Percentiles rank a stretch among this genome's conserved stretches.
phyloP scores from a whole-genome alignment of 148 eudicot genomes.

The Rhododendron vialii region DNA sequence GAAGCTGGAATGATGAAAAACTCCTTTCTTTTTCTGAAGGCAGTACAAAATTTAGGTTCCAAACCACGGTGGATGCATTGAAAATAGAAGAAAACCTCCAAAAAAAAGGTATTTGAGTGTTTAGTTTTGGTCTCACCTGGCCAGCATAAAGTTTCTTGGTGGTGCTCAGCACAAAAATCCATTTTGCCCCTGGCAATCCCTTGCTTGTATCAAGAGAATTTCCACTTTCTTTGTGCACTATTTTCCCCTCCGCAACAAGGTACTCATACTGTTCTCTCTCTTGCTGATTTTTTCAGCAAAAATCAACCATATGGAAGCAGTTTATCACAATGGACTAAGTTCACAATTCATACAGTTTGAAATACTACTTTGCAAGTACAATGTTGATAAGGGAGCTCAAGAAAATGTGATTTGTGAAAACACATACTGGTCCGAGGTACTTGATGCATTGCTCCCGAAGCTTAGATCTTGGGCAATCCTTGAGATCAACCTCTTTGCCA shows the following conservation, averaged over 20 bases:
- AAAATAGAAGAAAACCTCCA: not conserved
- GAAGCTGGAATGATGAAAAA: constrained; percentile 93
- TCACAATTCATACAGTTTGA: not conserved
- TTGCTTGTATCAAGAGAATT: constrained; percentile 49
- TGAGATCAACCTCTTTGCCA: constrained; percentile 74
- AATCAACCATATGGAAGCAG: not conserved
- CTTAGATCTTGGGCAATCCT: constrained; percentile 66
- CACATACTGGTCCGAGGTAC: constrained; percentile 95
- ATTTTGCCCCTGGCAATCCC: constrained; percentile 42
- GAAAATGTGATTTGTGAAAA: not conserved
- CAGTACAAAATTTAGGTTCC: constrained; percentile 7
- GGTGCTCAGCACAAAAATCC: constrained; percentile 95
- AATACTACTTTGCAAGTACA: not conserved
- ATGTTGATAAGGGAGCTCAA: not conserved
- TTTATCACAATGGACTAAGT: not conserved
- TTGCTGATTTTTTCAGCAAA: constrained; percentile 39
- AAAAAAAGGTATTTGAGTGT: not conserved
- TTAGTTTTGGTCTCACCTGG: constrained; percentile 40
- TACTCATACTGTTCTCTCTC: constrained; percentile 79
- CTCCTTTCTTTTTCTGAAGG: constrained; percentile 80
- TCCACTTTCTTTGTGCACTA: constrained; percentile 47
- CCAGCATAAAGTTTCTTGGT: constrained; percentile 73
- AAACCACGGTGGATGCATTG: not conserved
- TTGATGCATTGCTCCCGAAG: constrained; percentile 80
- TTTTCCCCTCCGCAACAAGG: constrained; percentile 56